Base-by-base conservation (phyloP, 2,329 filamentous ascomycete species). In the Calonectria pseudoturangicola region DNA sequence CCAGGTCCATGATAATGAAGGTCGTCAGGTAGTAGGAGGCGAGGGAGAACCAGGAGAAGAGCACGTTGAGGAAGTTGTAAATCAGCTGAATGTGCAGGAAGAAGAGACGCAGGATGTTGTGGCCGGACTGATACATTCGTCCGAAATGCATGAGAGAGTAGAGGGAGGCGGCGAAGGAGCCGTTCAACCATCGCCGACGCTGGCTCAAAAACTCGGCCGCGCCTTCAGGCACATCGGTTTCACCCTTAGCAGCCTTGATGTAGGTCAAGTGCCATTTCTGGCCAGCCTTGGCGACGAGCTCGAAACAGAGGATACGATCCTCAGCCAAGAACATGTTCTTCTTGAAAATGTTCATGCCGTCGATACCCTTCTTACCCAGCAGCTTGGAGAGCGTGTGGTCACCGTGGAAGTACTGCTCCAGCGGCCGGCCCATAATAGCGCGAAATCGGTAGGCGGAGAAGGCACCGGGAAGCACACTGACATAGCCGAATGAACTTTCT, bases 251-350 rank as follows among this genome's bases (percentile, higher is more conserved):
- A 1, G 77, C 75, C 60, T 79, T 79, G 66, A 79, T 73, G n/a
- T 79, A 79, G 58, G 68, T 79, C n/a, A 79, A 63, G 66, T 79
- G 77, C 77, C 77, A 79, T 33, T 79, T 79, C 66, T 79, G 77
- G 45, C 77, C 77, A 2, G 77, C 74, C 50, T 79, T 79, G 7
- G 77, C 77, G 21, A 79, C 77, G 6, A 79, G 68, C 54, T 79
- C 77, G 64, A 79, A 79, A 69, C 77, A 79, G 2, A 79, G 77
- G 47, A 79, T 79, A 41, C 77, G 70, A 28, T 79, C 77, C 63
- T 79, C 77, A 56, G 77, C 77, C 51, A 79, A 64, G 41, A 79
- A 79, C 77, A 79, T 79, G 70, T 79, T 79, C 75, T 79, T 79
- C 70, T 79, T 79, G 74, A 79, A 79, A 54, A 79, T 79, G 6